Evolutionary conservation across 2,329 filamentous ascomycete genomes (phyloP), one percentile per base, ranked within the genome.

Genomic region (Hymenoscyphus fructigenus): DNA sequence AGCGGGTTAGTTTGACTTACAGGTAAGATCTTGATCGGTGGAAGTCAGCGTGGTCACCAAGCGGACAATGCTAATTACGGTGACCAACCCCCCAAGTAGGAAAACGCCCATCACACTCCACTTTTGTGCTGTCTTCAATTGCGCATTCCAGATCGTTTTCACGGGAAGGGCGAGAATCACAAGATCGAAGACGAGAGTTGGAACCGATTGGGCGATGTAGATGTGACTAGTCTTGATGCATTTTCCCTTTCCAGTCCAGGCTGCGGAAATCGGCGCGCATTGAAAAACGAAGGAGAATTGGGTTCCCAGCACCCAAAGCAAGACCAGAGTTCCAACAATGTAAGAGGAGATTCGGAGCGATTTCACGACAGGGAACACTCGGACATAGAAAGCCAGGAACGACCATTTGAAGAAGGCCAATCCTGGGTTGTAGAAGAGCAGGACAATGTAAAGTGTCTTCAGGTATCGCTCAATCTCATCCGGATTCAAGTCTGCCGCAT

Each of bases 171-270:
- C 17, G 9, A 67, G 61, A 47, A 67, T 67, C 14, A 59, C 44
- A 28, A 66, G n/a, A 32, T 67, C 66, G 4, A 41, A 66, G 58
- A 64, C 20, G 29, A 67, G 61, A 26, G 60, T 67, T 9, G 59
- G 56, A 15, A 62, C 55, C 12, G 58, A 53, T 56, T 66, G 64
- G 2, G 53, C 62, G 23, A 64, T 58, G 55, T 58, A 66, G 36
- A 58, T 58, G 17, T 23, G 44, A 5, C 6, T 20, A 36, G 38
- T 32, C 20, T 57, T 44, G 28, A 64, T 53, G 50, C 65, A 67
- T 14, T 60, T 57, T 6, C 55, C 57, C 3, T 53, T 29, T 14
- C 56, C 23, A 12, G 55, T 57, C 63, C 66, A 67, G n/a, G 34
- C 47, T 9, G 15, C 26, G 4, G n/a, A 17, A 12, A 65, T 28